Evolutionary conservation across 306 rosid genomes (phyloP).

Genomic region (Mucuna pruriens): DNA sequence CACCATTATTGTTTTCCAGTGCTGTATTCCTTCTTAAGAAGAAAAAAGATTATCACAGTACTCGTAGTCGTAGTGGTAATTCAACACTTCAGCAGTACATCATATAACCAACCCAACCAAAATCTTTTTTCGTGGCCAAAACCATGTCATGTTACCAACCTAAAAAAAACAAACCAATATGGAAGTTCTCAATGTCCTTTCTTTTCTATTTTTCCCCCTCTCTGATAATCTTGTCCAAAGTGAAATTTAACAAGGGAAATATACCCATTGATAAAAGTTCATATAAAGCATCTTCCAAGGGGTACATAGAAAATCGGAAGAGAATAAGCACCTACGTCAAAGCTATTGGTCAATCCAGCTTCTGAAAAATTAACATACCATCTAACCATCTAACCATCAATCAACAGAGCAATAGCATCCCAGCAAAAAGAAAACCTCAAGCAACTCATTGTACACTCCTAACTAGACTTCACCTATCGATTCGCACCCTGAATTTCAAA

Average conservation of each 20-base stretch:
- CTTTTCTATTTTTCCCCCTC: background rate
- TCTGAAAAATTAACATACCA: conserved; percentile 44
- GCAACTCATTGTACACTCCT: conserved; percentile 43
- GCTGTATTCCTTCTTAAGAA: conserved; percentile 18
- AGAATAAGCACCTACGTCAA: conserved; percentile 45
- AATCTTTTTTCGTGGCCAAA: conserved; percentile 20
- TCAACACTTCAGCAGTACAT: conserved; percentile 24
- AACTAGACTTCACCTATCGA: conserved; percentile 46
- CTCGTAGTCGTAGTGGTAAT: background rate
- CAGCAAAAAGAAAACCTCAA: conserved; percentile 37
- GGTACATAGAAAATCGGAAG: conserved; percentile 33
- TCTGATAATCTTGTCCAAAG: conserved; percentile 30
- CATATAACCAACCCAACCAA: conserved; percentile 31
- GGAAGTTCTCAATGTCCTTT: conserved; percentile 18
- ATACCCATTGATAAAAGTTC: conserved; percentile 33
- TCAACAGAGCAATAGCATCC: conserved; percentile 41
- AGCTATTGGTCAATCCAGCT: conserved; percentile 45
- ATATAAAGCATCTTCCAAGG: conserved; percentile 27
- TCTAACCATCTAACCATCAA: conserved; percentile 41
- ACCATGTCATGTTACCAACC: conserved; percentile 34
- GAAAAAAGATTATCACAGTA: conserved; percentile 11
- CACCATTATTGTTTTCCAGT: background rate
- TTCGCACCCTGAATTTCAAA: conserved; percentile 48
- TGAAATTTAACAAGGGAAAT: conserved; percentile 43
- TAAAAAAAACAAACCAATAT: conserved; percentile 26